These are phyloP conservation scores for Selaginella tamariscina DNA, from an alignment of 75 land plant genomes.

Conservation along the genomic window DNA sequence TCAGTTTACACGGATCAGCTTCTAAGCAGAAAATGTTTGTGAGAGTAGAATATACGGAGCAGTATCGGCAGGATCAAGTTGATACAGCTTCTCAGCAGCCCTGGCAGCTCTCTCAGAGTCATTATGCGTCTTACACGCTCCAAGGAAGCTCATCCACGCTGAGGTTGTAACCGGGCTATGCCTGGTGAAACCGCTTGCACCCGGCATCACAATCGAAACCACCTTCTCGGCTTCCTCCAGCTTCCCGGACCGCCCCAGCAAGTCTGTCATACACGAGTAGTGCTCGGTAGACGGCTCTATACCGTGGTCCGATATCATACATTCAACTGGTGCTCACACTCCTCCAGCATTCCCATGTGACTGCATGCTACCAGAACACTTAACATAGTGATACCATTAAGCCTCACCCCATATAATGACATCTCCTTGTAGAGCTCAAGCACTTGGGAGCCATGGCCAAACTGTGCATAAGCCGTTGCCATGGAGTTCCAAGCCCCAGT, in stretches of 20 bases:
- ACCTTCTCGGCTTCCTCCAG: slow-evolving; percentile 1
- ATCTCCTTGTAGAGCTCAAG: slow-evolving; percentile 23
- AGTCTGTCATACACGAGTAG: slow-evolving; percentile 4
- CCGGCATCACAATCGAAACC: not conserved
- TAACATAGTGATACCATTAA: slow-evolving; percentile 29
- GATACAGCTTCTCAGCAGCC: slow-evolving; percentile 12
- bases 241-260: not conserved
- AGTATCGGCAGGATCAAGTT: not conserved
- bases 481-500: slow-evolving; percentile 34
- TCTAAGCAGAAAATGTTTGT: too few species aligned
- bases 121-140: slow-evolving; percentile 14
- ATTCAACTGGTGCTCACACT: slow-evolving; percentile 15
- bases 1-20: too few species aligned
- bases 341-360: not conserved
- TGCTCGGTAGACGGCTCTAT: not conserved
- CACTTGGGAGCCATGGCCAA: slow-evolving; percentile 23
- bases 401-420: slow-evolving; percentile 18
- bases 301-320: slow-evolving; percentile 14
- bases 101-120: not conserved
- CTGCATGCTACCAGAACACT: slow-evolving; percentile 23
- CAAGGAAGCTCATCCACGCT: slow-evolving; percentile 13
- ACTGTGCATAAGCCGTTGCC: slow-evolving; percentile 21
- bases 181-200: not conserved
- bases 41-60: slow-evolving; percentile 9
- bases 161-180: not conserved